Evolutionary conservation across 352 stramenopile species (phyloP), one percentile per base, ranked within the genome.

Genomic region (Phytophthora aleatoria): DNA sequence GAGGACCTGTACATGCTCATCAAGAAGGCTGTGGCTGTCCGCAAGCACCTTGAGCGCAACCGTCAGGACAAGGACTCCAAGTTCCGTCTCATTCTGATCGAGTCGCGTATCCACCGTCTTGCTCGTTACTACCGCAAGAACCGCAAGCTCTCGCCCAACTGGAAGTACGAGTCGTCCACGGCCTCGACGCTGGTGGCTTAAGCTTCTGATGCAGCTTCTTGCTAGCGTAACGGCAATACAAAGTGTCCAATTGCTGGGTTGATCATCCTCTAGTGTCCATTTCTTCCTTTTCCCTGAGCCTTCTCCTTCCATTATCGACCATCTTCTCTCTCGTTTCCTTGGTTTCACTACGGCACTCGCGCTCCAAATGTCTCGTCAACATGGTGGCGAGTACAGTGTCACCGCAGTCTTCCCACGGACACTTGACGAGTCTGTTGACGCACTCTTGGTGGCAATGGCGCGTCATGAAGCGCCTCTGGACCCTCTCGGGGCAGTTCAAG

Each of bases 1-100:
- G 98, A 99, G 86, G 98, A 99, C 88, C 87, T 99, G 69, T 99
- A 99, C 95, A 99, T 99, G 94, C 91, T 99, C 55, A 99, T 99
- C 92, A 99, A 99, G 95, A 99, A 99, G 92, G 98, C 98, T 58
- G 98, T 99, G 70, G 92, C 97, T 73, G 97, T 99, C 38, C 94
- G 98, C 76, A 99, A 99, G 90, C 97, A 99, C 90, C 87, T 99
- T 54, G 97, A 99, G 83, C 88, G 95, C 69, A 99, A 99, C 88
- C 92, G 97, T 79, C 97, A 99, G 83, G 98, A 99, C 86, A 99
- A 99, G 89, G 97, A 99, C 87, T 98, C 97, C 76, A 99, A 99
- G 92, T 99, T 99, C 92, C 95, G 97, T 83, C 91, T 99, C 41
- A 99, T 99, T 97, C 90, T 99, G 42, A 99, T 99, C 74, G 98